These are phyloP conservation scores for Monascus ruber DNA, from an alignment of 2,329 filamentous ascomycete species.

Conservation along the genomic window DNA sequence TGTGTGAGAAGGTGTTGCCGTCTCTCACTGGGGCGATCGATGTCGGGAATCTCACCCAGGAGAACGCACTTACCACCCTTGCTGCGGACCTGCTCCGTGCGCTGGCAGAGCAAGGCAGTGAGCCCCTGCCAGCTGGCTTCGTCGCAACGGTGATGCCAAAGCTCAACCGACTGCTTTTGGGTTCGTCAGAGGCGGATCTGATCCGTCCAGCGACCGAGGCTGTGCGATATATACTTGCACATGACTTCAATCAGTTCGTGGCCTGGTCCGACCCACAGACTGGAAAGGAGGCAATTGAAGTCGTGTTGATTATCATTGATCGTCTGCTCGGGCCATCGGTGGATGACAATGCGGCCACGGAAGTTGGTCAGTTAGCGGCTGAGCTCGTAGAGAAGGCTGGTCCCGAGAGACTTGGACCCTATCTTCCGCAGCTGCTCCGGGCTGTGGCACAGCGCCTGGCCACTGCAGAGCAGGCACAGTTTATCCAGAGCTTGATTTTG, in stretches of 20 bases:
- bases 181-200: constrained; percentile 75
- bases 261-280: constrained; percentile 67
- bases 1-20: constrained; percentile 79
- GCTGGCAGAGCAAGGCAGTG: constrained; percentile 68
- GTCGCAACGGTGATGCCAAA: constrained; percentile 79
- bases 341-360: constrained; percentile 90
- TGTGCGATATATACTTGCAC: constrained; percentile 77
- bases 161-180: constrained; percentile 68
- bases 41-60: constrained; percentile 71
- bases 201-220: constrained; percentile 76
- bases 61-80: constrained; percentile 67
- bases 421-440: constrained; percentile 73
- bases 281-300: constrained; percentile 73
- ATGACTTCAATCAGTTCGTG: constrained; percentile 84
- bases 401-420: constrained; percentile 79
- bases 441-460: constrained; percentile 79
- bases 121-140: constrained; percentile 78
- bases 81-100: constrained; percentile 75
- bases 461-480: constrained; percentile 70
- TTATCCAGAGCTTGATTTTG: constrained; percentile 91
- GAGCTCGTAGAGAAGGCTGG: constrained; percentile 94
- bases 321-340: constrained; percentile 71
- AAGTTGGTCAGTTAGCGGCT: constrained; percentile 87
- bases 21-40: constrained; percentile 83
- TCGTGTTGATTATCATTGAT: constrained; percentile 84